Evolutionary conservation across 139 green algal species (phyloP), one percentile per base, ranked within the genome.

Genomic region (Nannochloris sp.): DNA sequence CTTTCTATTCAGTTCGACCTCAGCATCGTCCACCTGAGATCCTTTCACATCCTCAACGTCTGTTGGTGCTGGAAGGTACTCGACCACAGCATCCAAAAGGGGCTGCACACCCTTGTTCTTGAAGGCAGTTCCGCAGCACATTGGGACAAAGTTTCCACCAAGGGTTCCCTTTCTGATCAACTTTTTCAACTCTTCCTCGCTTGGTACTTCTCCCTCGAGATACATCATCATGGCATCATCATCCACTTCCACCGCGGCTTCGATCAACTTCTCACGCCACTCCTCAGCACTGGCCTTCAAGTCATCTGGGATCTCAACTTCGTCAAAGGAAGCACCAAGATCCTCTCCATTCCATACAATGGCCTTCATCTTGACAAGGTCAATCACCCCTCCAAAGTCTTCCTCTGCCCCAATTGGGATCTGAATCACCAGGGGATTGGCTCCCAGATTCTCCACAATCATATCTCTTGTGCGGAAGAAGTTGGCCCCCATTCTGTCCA

Each of bases 61-160:
- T 31, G 87, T 72, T n/a, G 93, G 93, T 4, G 87, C 87, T 63
- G 93, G 93, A 66, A 99, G 86, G 82, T 95, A 99, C 59, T 83
- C 74, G 17, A 95, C 72, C 23, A 98, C 92, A 6, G 89, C 89
- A 70, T 99, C 94, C 68, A 99, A 82, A 82, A 99, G 83, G 1
- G 93, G 85, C 84, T 98, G 93, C 70, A 99, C 94, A 40, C 94
- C 94, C 87, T 98, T 99, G 89, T 99, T 99, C 87, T 98, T 98
- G 88, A 98, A 99, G 30, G 94, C 94, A 2, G 87, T 88, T 48
- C 93, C 93, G 72, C 92, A 98, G 31, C 88, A 51, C 66, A 99
- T 83, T 37, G 93, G 93, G 63, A 96, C 87, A 75, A 99, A 97
- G 4, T 63, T 63, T 37, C 74, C 69, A 23, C 28, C 78, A 44